Percentiles rank a stretch among this genome's conserved stretches.
These are phyloP conservation scores for Tuber borchii DNA, from an alignment of 495 filamentous ascomycete species.

Conservation along the genomic window DNA sequence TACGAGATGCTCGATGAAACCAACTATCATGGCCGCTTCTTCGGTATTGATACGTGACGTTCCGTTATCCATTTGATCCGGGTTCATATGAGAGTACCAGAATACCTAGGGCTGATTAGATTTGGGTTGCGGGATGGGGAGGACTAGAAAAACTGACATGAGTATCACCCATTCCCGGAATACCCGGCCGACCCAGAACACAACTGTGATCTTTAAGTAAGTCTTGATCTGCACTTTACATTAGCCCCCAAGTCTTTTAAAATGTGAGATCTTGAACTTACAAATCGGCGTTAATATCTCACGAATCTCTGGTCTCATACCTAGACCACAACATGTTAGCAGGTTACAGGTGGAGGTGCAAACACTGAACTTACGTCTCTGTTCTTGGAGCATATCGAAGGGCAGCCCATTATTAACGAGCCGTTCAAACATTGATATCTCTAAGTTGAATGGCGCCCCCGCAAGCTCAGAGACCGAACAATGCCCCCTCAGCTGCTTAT, in stretches of 20 bases:
- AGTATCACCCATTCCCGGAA: conserved; percentile 72
- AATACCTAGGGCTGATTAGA: conserved; percentile 21
- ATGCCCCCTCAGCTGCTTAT: conserved; percentile 63
- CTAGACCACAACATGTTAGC: conserved; percentile 19
- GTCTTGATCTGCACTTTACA: conserved; percentile 49
- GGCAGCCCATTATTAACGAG: conserved; percentile 63
- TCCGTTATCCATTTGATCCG: conserved; percentile 59
- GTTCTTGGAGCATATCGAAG: conserved; percentile 55
- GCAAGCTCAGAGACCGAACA: conserved; percentile 54
- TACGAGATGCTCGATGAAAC: conserved; percentile 65
- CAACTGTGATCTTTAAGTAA: conserved; percentile 61
- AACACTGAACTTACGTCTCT: conserved; percentile 49
- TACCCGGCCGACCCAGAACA: conserved; percentile 54
- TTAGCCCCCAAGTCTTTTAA: background rate
- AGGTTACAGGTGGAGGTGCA: background rate
- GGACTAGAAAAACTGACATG: conserved; percentile 53
- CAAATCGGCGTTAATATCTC: conserved; percentile 52
- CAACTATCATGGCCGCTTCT: conserved; percentile 72
- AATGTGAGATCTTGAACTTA: conserved; percentile 11
- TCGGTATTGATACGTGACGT: conserved; percentile 63
- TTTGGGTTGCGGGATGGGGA: background rate
- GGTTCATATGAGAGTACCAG: conserved; percentile 53
- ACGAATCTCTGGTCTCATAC: conserved; percentile 67
- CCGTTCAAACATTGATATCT: conserved; percentile 70
- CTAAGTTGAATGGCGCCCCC: conserved; percentile 54